Evolutionary conservation across 2,329 filamentous ascomycete species (phyloP), one percentile per base, ranked within the genome.

Genomic region (Pseudogymnoascus verrucosus): DNA sequence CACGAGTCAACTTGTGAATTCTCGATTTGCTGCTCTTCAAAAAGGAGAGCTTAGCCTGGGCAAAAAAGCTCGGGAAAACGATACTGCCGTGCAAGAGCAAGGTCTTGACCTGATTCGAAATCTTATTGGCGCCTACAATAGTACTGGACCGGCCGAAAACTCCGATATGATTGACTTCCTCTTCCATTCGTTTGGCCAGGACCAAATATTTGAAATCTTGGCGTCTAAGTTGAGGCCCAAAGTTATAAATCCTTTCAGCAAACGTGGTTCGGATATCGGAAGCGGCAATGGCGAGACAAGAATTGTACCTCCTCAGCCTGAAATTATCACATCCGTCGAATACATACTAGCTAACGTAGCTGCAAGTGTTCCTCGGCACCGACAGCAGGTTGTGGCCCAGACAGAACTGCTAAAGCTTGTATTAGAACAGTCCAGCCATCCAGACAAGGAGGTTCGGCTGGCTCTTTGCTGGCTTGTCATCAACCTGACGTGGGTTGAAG

Each of bases 51-150:
- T 87, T 54, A 88, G 89, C 66, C 84, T 87, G 21, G 79, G 82
- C 23, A 82, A 86, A 31, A 87, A 87, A 71, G 85, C 88, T 16
- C 84, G 88, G 62, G 87, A 87, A 68, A 89, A 96, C 68, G 90
- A 96, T 68, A 80, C 93, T 39, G 87, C 88, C 1, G 89, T 97
- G 28, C 93, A 98, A 76, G 91, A 96, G 73, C 93, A 98, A 75
- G 90, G 89, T 0, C 83, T 98, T 16, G 89, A 96, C 69, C 89
- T 98, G 69, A 85, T 99, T 66, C 85, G 93, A 63, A 99, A 99
- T 74, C 80, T 98, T 34, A 90, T 97, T 68, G 89, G 88, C 64
- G 69, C 84, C 75, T 68, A 81, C 76, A 68, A 79, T 74, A 65
- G 85, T 78, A 76, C 83, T 14, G 75, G 76, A 12, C 74, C 78